These are phyloP conservation scores for Crithidia sp. DNA, from an alignment of 208 protist species.

Conservation along the genomic window DNA sequence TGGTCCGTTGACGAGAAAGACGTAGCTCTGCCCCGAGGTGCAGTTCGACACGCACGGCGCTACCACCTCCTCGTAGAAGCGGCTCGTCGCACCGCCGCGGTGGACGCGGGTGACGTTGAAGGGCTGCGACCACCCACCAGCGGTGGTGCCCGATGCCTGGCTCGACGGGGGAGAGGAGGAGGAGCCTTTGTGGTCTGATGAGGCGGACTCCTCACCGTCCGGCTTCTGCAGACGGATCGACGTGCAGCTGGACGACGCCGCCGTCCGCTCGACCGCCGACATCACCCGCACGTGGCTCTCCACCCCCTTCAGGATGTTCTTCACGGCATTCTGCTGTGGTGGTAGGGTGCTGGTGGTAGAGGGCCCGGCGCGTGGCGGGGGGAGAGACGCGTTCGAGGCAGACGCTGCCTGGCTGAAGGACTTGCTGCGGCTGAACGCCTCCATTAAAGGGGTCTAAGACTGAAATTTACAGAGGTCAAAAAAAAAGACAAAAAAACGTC, in stretches of 20 bases:
- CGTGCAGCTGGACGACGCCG: conserved; percentile 76
- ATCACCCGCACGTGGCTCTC: conserved; percentile 86
- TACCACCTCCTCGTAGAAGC: conserved; percentile 84
- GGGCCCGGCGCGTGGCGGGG: not conserved
- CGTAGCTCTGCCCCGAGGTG: conserved; percentile 81
- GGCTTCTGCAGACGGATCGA: conserved; percentile 62
- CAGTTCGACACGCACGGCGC: conserved; percentile 84
- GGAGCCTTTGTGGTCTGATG: not conserved
- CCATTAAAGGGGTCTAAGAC: conserved; percentile 24
- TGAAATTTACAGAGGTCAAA: not conserved
- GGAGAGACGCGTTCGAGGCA: conserved; percentile 14
- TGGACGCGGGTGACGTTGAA: conserved; percentile 85
- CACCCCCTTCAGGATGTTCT: conserved; percentile 83
- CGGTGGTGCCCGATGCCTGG: not conserved
- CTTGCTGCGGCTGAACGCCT: conserved; percentile 39
- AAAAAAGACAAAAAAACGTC: conserved; percentile 9
- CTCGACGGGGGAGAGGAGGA: conserved; percentile 22
- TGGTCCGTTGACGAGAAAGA: conserved; percentile 79
- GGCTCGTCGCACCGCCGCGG: conserved; percentile 55
- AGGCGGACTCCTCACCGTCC: conserved; percentile 3
- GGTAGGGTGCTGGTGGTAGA: not conserved
- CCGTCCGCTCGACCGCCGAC: conserved; percentile 74
- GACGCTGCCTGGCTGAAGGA: conserved; percentile 32
- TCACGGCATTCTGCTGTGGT: conserved; percentile 34
- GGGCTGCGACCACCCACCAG: conserved; percentile 50